phyloP scores from a whole-genome alignment of 805 yeast genomes.

The Kurtzmaniella cleridarum region DNA sequence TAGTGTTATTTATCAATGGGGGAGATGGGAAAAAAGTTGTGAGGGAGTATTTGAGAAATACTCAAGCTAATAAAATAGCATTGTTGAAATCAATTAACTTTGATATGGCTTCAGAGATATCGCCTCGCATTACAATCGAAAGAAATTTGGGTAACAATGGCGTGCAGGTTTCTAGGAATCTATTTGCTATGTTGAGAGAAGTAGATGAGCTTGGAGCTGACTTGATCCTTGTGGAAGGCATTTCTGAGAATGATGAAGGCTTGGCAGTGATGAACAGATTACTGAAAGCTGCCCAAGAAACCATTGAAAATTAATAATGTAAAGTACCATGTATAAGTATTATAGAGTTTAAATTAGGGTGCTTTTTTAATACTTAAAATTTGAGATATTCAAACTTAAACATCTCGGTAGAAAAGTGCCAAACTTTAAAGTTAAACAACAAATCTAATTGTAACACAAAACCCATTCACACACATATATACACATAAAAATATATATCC shows the following conservation, averaged over 20 bases:
- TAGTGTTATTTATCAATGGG: conserved; percentile 55
- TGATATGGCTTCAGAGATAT: conserved; percentile 14
- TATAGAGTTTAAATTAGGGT: too few species aligned
- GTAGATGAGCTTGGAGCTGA: conserved; percentile 69
- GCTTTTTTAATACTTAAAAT: too few species aligned
- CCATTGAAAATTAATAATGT: conserved; percentile 14
- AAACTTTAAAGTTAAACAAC: too few species aligned
- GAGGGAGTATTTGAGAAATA: conserved; percentile 15
- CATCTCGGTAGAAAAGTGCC: too few species aligned
- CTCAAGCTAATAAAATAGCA: conserved; percentile 37
- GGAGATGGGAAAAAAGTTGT: conserved; percentile 38
- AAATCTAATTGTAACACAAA: too few species aligned
- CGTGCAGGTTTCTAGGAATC: conserved; percentile 62
- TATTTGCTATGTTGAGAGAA: conserved; percentile 69
- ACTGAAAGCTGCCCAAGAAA: conserved; percentile 70
- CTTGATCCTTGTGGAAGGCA: conserved; percentile 78
- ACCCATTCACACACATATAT: too few species aligned
- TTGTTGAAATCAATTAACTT: conserved; percentile 42
- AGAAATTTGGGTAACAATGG: conserved; percentile 43
- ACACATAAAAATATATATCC: too few species aligned
- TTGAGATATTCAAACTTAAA: too few species aligned
- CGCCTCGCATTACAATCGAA: conserved; percentile 16
- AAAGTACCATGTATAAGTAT: too few species aligned
- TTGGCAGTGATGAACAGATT: conserved; percentile 92
- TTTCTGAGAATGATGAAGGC: conserved; percentile 72